phyloP scores from a whole-genome alignment of 495 filamentous ascomycete genomes.

The Lepraria neglecta region DNA sequence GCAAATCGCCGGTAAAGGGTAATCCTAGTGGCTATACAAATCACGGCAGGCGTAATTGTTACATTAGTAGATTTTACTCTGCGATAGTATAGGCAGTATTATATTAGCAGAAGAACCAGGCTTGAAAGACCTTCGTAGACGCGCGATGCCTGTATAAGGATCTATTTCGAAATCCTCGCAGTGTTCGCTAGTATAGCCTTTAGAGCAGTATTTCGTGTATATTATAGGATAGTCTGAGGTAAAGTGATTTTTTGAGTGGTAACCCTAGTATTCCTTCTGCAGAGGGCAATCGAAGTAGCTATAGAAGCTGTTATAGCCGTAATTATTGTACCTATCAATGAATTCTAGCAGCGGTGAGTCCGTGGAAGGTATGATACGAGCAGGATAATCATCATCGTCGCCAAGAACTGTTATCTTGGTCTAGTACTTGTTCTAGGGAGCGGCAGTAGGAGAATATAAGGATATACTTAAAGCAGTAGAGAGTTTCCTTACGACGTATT shows the following conservation, averaged over 20 bases:
- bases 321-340: background rate
- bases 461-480: too few species aligned
- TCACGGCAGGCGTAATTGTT: background rate
- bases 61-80: background rate
- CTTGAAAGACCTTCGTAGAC: background rate
- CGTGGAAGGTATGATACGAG: background rate
- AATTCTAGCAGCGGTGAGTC: background rate
- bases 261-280: slow-evolving; percentile 1
- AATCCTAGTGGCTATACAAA: slow-evolving; percentile 2
- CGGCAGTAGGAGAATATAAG: too few species aligned
- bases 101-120: background rate
- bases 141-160: background rate
- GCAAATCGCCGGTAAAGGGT: background rate
- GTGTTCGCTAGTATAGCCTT: background rate
- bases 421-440: too few species aligned
- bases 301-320: background rate
- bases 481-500: background rate
- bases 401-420: too few species aligned
- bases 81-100: background rate
- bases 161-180: slow-evolving; percentile 6
- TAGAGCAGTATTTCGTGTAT: background rate
- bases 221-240: slow-evolving; percentile 9
- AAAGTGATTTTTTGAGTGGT: slow-evolving; percentile 2
- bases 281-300: background rate
- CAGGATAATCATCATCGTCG: too few species aligned